Percentiles rank a stretch among this genome's conserved stretches.
Conservation (phyloP, 768 basidiomycete species). For the Lyophyllum decastes region DNA sequence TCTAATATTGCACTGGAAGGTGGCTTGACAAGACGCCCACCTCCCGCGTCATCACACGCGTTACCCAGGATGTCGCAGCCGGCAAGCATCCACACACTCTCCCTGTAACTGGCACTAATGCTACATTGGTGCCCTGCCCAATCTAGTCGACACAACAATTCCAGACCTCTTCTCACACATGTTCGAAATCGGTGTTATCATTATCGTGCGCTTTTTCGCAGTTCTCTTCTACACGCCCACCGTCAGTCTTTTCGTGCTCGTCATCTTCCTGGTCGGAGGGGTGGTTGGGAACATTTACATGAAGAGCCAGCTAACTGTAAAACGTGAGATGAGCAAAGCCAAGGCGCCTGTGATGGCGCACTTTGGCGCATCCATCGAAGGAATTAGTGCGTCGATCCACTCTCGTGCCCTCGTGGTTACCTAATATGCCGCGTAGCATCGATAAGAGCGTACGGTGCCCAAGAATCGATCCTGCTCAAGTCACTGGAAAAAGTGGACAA, state of each 20-base stretch:
- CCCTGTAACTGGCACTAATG: neutral
- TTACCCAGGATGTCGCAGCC: conserved; percentile 63
- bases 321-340: conserved; percentile 47
- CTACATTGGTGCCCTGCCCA: conserved; percentile 16
- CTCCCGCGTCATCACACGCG: conserved; percentile 59
- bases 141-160: conserved; percentile 49
- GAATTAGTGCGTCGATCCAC: conserved; percentile 40
- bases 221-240: conserved; percentile 14
- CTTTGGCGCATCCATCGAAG: conserved; percentile 58
- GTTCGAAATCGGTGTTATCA: conserved; percentile 11
- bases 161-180: conserved; percentile 21
- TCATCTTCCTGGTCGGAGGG: conserved; percentile 34
- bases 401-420: neutral
- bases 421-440: conserved; percentile 32
- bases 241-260: conserved; percentile 5
- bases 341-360: conserved; percentile 29
- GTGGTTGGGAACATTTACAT: conserved; percentile 43
- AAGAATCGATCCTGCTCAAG: conserved; percentile 43
- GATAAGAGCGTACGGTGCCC: conserved; percentile 66
- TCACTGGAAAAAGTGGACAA: conserved; percentile 52
- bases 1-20: conserved; percentile 25
- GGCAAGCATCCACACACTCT: conserved; percentile 13
- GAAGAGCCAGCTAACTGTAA: conserved; percentile 45
- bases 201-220: conserved; percentile 14
- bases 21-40: conserved; percentile 48